These are phyloP conservation scores for Dipteronia dyeriana DNA, from an alignment of 345 rosid genomes.

Conservation along the genomic window DNA sequence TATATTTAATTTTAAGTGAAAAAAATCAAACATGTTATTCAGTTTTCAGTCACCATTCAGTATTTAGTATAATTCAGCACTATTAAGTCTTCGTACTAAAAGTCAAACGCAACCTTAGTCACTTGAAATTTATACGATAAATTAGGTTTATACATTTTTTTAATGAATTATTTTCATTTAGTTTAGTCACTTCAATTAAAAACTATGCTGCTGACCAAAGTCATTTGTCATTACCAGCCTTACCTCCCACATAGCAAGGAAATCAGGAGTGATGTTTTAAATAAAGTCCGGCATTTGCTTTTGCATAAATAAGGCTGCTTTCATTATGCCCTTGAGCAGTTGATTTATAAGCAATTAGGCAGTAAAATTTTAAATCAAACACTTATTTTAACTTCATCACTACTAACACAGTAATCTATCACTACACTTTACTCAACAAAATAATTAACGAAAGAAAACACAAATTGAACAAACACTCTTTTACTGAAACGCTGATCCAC, in stretches of 20 bases:
- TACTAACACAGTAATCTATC: not conserved
- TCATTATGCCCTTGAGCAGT: not conserved
- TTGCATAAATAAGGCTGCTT: not conserved
- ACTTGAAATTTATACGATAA: too few species aligned
- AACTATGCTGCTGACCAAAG: not conserved
- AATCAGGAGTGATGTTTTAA: not conserved
- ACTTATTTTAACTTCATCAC: not conserved
- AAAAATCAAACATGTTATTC: too few species aligned
- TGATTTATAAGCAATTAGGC: not conserved
- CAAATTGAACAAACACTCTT: too few species aligned
- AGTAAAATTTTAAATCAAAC: not conserved
- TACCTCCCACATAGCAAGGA: not conserved
- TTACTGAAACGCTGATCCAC: not conserved
- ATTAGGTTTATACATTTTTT: too few species aligned
- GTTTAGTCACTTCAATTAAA: too few species aligned
- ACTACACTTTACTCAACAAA: not conserved
- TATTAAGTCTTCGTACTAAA: too few species aligned
- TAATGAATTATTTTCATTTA: too few species aligned
- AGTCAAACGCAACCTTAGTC: too few species aligned
- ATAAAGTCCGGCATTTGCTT: not conserved
- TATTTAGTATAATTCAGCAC: too few species aligned
- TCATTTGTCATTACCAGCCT: not conserved
- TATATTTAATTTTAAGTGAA: too few species aligned
- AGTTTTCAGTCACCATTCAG: too few species aligned
- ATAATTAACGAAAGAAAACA: not conserved